A percentile compares a stretch with the other conserved stretches of the same genome.
phyloP scores from a whole-genome alignment of 441 rosid species.

The Corymbia calophylla region DNA sequence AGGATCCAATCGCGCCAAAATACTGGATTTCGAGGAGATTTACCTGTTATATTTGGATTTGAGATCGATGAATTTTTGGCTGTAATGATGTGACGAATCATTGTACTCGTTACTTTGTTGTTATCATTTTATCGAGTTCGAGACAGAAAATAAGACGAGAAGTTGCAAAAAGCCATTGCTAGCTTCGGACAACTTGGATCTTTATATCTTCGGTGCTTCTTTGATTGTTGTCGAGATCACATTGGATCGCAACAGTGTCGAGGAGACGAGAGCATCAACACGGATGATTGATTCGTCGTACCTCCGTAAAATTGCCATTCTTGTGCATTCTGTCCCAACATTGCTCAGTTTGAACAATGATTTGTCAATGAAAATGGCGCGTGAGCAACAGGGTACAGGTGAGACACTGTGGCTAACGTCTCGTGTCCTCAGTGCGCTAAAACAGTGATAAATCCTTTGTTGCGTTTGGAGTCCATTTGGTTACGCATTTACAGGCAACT shows the following conservation, averaged over 20 bases:
- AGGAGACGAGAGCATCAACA: neutral
- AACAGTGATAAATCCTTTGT: neutral
- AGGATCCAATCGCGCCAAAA: too few species aligned
- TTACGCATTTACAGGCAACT: neutral
- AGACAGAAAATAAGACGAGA: neutral
- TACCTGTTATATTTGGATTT: neutral
- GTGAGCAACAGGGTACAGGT: neutral
- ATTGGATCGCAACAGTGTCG: neutral
- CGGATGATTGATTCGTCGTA: neutral
- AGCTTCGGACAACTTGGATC: neutral
- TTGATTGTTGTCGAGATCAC: neutral
- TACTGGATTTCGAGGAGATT: neutral
- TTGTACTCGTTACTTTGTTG: neutral
- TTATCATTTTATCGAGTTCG: neutral
- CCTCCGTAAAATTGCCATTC: neutral
- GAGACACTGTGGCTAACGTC: neutral
- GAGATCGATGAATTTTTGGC: neutral
- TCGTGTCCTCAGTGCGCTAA: neutral
- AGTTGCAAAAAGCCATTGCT: neutral
- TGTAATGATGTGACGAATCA: fast-evolving
- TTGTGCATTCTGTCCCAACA: neutral
- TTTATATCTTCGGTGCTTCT: neutral
- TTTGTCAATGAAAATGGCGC: neutral
- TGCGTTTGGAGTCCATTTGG: neutral
- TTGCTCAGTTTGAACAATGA: neutral